Conservation (phyloP, 768 basidiomycete species). For the Mycena olivaceomarginata region DNA sequence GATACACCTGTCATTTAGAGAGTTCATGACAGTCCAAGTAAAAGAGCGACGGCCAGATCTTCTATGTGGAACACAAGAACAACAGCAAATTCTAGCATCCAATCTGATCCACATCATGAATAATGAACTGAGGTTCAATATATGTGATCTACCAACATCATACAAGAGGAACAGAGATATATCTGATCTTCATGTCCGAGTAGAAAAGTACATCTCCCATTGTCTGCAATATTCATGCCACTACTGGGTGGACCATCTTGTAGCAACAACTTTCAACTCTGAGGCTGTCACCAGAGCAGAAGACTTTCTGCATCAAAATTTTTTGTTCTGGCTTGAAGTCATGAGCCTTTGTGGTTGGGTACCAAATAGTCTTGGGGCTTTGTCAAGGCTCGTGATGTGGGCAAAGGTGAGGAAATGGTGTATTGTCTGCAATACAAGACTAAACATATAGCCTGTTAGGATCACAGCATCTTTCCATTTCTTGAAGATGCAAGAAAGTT, state of each 20-base stretch:
- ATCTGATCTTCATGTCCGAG: conserved; percentile 1
- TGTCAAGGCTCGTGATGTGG: neutral
- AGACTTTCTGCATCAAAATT: conserved; percentile 21
- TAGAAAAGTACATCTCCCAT: conserved; percentile 22
- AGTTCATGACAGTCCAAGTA: conserved; percentile 14
- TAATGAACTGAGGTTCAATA: conserved; percentile 30
- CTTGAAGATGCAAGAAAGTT: conserved; percentile 4
- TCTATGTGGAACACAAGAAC: neutral
- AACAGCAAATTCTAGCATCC: neutral
- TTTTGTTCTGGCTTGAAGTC: conserved; percentile 30
- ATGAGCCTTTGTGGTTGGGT: conserved; percentile 3
- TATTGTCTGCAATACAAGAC: neutral
- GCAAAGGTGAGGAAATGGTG: neutral
- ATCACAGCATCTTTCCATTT: neutral
- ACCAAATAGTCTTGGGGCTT: neutral
- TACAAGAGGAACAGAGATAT: conserved; percentile 22
- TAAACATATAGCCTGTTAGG: neutral
- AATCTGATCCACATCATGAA: neutral
- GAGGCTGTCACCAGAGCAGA: conserved; percentile 3
- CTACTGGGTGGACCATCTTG: conserved; percentile 37
- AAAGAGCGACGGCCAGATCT: conserved; percentile 4
- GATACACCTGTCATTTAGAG: neutral
- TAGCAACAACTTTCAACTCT: neutral
- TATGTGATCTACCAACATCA: conserved; percentile 25
- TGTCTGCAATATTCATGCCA: conserved; percentile 36